Conservation (phyloP, 306 rosid species). For the Castanospermum australe region DNA sequence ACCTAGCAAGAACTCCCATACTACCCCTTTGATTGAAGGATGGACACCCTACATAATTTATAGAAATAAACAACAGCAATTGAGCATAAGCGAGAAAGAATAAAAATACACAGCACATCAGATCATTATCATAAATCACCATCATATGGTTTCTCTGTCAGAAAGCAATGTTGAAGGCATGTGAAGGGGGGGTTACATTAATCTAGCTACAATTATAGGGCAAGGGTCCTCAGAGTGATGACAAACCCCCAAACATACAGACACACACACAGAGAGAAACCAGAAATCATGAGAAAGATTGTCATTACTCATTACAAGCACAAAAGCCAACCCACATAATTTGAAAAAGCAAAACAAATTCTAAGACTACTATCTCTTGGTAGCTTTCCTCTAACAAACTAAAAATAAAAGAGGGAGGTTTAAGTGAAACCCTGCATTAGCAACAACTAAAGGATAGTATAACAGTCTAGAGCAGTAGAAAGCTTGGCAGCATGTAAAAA, state of each 20-base stretch:
- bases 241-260: conserved; percentile 8
- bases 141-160: conserved; percentile 5
- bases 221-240: neutral
- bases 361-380: neutral
- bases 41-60: conserved; percentile 74
- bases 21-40: conserved; percentile 91
- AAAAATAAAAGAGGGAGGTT: neutral
- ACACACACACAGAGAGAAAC: neutral
- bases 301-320: neutral
- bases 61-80: conserved; percentile 8
- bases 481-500: too few relatives aligned
- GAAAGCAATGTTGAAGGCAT: conserved; percentile 1
- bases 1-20: conserved; percentile 96
- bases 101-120: conserved; percentile 15
- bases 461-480: too few relatives aligned
- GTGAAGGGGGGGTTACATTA: neutral
- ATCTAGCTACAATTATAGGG: neutral
- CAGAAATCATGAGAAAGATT: neutral
- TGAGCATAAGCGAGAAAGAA: conserved; percentile 16
- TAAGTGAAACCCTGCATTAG: neutral
- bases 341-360: too few relatives aligned
- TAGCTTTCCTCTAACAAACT: neutral
- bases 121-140: conserved; percentile 10
- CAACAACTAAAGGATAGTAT: too few relatives aligned
- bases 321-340: neutral